A percentile compares a stretch with the other conserved stretches of the same genome.
phyloP scores from a whole-genome alignment of 805 yeast species.

The Wickerhamiella australiensis region DNA sequence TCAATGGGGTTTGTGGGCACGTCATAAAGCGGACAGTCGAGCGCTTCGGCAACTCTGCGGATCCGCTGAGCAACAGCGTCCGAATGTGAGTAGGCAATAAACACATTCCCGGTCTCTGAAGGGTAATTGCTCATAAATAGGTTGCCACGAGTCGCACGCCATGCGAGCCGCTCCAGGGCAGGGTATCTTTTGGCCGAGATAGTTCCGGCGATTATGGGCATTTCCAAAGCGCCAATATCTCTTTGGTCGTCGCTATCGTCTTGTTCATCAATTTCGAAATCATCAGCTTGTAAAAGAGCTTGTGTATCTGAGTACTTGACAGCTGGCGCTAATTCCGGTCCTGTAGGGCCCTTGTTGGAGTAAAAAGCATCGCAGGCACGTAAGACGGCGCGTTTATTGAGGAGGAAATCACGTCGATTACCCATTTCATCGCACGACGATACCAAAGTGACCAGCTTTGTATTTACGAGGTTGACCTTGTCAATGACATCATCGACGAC shows the following conservation, averaged over 20 bases:
- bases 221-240: constrained; percentile 21
- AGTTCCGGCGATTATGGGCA: constrained; percentile 63
- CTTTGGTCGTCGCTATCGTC: constrained; percentile 17
- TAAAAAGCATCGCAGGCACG: constrained; percentile 36
- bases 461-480: constrained; percentile 54
- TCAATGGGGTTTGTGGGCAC: constrained; percentile 41
- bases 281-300: constrained; percentile 29
- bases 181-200: constrained; percentile 58
- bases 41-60: constrained; percentile 70
- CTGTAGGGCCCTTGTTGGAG: constrained; percentile 14
- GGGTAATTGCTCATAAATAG: constrained; percentile 64
- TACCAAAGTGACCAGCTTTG: constrained; percentile 54
- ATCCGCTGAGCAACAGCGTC: constrained; percentile 55
- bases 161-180: constrained; percentile 67
- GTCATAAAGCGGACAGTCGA: constrained; percentile 65
- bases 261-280: constrained; percentile 17
- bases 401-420: constrained; percentile 45
- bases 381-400: constrained; percentile 58
- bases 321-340: neutral
- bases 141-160: constrained; percentile 92
- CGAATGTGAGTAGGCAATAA: constrained; percentile 89
- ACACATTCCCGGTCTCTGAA: constrained; percentile 45
- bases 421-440: constrained; percentile 55
- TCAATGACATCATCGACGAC: constrained; percentile 53
- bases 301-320: constrained; percentile 21